phyloP scores from a whole-genome alignment of 257 asterid genomes.

The Solanum habrochaites region DNA sequence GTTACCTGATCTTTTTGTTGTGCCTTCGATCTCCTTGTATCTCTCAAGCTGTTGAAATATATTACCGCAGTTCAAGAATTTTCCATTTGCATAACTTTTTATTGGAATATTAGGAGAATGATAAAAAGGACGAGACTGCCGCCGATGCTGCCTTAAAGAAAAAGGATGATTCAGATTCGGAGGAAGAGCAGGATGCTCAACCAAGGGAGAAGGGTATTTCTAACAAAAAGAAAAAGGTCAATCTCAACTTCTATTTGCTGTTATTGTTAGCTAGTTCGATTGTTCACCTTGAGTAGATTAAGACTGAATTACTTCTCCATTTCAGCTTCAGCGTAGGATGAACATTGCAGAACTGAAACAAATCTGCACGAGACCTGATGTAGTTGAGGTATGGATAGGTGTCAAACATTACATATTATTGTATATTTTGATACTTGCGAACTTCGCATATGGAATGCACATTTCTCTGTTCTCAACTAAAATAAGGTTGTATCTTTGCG shows the following conservation, averaged over 20 bases:
- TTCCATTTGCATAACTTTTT: not conserved
- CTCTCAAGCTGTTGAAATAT: not conserved
- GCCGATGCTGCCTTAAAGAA: slow-evolving; percentile 49
- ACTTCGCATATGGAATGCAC: not conserved
- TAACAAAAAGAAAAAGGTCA: slow-evolving; percentile 92
- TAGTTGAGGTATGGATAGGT: slow-evolving; percentile 61
- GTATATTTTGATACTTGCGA: not conserved
- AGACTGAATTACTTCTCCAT: slow-evolving; percentile 2
- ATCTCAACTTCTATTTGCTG: not conserved
- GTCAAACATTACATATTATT: not conserved
- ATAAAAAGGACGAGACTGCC: slow-evolving; percentile 47
- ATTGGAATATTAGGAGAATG: slow-evolving; percentile 41
- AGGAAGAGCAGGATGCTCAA: slow-evolving; percentile 67
- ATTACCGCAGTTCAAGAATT: not conserved
- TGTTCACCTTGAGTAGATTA: not conserved
- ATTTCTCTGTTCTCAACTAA: not conserved
- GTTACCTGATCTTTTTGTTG: not conserved
- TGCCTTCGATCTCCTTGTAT: not conserved
- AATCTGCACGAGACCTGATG: slow-evolving; percentile 72
- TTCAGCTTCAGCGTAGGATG: slow-evolving; percentile 88
- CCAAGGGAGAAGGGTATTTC: slow-evolving; percentile 74
- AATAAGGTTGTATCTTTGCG: not conserved
- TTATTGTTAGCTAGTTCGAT: not conserved
- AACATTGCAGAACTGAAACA: slow-evolving; percentile 90
- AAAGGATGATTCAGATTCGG: slow-evolving; percentile 80